Conservation (phyloP, 352 stramenopile genomes). For the Phytophthora sp. region DNA sequence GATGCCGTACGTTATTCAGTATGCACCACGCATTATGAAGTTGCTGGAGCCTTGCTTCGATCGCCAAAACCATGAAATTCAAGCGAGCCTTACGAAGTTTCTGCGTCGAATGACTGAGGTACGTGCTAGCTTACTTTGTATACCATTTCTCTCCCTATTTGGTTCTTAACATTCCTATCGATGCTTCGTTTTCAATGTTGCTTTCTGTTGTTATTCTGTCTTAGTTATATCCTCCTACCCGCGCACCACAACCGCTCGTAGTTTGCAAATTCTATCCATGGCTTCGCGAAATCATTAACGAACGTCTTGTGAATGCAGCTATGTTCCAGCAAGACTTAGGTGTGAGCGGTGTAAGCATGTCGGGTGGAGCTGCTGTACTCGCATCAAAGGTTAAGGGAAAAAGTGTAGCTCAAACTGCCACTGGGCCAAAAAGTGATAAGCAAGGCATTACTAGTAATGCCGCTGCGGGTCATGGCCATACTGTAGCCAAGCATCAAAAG, state of each 20-base stretch:
- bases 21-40: conserved; percentile 90
- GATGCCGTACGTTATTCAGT: conserved; percentile 87
- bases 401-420: conserved; percentile 23
- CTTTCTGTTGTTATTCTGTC: conserved; percentile 5
- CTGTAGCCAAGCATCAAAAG: conserved; percentile 49
- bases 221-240: conserved; percentile 81
- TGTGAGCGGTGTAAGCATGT: conserved; percentile 1
- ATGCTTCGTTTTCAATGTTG: neutral
- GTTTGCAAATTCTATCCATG: conserved; percentile 90
- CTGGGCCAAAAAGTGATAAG: conserved; percentile 35
- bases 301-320: conserved; percentile 73
- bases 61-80: conserved; percentile 80
- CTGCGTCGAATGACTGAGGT: conserved; percentile 79
- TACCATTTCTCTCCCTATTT: neutral
- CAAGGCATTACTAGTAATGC: conserved; percentile 16
- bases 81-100: conserved; percentile 72
- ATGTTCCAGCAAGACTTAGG: conserved; percentile 65
- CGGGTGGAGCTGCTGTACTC: conserved; percentile 9
- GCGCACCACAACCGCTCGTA: conserved; percentile 70
- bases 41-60: conserved; percentile 90
- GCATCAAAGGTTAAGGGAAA: conserved; percentile 53
- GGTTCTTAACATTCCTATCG: conserved; percentile 2
- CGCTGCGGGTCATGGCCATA: conserved; percentile 8
- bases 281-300: conserved; percentile 87
- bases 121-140: conserved; percentile 4